Evolutionary conservation across 441 rosid species (phyloP).

Genomic region (Pelargonium fulgidum): DNA sequence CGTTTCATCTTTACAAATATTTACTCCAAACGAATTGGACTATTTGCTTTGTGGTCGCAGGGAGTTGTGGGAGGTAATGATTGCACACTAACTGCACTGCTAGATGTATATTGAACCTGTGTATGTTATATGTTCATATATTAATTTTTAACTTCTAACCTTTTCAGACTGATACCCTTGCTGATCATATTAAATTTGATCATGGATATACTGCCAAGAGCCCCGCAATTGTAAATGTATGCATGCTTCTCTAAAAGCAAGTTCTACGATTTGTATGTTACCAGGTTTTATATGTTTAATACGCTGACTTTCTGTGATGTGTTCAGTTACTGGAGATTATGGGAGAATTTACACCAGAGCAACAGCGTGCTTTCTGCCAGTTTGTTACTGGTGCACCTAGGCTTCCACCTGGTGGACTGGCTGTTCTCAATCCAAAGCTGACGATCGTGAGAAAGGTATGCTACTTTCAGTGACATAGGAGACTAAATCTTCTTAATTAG

Average conservation of each 20-base stretch:
- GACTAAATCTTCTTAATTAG: neutral
- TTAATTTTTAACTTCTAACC: slow-evolving; percentile 10
- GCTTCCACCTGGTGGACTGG: slow-evolving; percentile 97
- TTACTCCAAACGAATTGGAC: slow-evolving; percentile 82
- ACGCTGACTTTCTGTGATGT: slow-evolving; percentile 13
- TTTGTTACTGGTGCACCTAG: slow-evolving; percentile 99
- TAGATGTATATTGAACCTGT: slow-evolving; percentile 5
- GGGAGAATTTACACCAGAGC: slow-evolving; percentile 97
- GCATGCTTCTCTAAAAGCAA: slow-evolving; percentile 18
- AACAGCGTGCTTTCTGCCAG: slow-evolving; percentile 95
- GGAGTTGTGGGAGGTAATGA: slow-evolving; percentile 42
- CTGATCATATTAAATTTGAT: slow-evolving; percentile 94
- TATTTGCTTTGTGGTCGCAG: slow-evolving; percentile 94
- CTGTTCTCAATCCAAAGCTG: slow-evolving; percentile 89
- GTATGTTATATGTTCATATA: slow-evolving; percentile 11
- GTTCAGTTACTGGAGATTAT: slow-evolving; percentile 84
- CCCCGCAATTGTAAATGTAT: slow-evolving; percentile 77
- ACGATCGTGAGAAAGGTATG: slow-evolving; percentile 85
- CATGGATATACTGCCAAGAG: slow-evolving; percentile 98
- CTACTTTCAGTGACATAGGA: neutral
- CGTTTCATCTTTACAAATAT: slow-evolving; percentile 83
- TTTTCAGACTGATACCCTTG: slow-evolving; percentile 72
- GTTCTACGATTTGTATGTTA: neutral
- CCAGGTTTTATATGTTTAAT: neutral
- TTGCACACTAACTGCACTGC: neutral